A percentile compares a stretch with the other conserved stretches of the same genome.
Evolutionary conservation across 495 filamentous ascomycete species (phyloP).

Genomic region (Articulospora tetracladia): DNA sequence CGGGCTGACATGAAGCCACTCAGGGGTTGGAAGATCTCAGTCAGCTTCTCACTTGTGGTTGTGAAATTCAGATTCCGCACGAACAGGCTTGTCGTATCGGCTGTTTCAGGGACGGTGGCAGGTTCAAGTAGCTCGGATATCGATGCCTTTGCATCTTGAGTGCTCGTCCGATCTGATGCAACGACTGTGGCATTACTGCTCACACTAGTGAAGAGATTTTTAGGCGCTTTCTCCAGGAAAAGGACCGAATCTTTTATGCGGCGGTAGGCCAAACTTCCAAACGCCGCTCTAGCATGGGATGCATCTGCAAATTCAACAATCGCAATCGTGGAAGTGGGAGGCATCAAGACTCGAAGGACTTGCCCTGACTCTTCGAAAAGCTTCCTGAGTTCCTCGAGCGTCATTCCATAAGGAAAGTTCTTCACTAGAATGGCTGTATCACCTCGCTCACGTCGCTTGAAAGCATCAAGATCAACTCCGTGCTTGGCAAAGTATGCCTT

Average conservation of each 20-base stretch:
- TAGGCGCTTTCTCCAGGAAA: conserved; percentile 91
- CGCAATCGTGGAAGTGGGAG: conserved; percentile 86
- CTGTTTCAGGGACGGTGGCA: conserved; percentile 45
- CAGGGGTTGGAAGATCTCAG: conserved; percentile 70
- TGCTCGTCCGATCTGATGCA: conserved; percentile 21
- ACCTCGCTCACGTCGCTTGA: conserved; percentile 76
- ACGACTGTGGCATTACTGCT: conserved; percentile 22
- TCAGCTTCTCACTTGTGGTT: conserved; percentile 72
- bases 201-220: conserved; percentile 63
- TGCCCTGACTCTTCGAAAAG: conserved; percentile 71
- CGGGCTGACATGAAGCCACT: conserved; percentile 80
- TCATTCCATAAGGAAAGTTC: conserved; percentile 85
- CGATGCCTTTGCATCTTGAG: conserved; percentile 30
- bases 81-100: conserved; percentile 76
- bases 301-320: conserved; percentile 82
- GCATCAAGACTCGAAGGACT: conserved; percentile 78
- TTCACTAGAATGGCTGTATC: conserved; percentile 90
- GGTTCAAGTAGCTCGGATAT: conserved; percentile 48
- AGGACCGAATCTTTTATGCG: conserved; percentile 88
- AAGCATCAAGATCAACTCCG: conserved; percentile 86
- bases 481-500: conserved; percentile 83
- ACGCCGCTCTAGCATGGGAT: conserved; percentile 75
- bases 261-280: conserved; percentile 77
- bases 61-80: conserved; percentile 89
- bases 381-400: conserved; percentile 58